phyloP scores from a whole-genome alignment of 805 yeast genomes.

The Komagataella ulmi region DNA sequence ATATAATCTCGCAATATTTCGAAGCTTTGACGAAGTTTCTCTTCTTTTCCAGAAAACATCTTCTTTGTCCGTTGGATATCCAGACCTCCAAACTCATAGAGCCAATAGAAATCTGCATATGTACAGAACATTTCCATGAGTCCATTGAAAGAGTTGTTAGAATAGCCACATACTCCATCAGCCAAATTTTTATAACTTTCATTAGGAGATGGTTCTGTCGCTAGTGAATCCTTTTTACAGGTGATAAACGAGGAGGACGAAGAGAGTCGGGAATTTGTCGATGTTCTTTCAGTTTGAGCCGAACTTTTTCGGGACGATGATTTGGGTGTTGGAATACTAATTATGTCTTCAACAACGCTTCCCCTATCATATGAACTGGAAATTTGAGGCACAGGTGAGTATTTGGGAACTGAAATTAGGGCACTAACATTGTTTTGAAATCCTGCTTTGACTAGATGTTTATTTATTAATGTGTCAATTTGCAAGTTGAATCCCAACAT shows the following conservation, averaged over 20 bases:
- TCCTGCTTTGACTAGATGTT: slow-evolving; percentile 10
- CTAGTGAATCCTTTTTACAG: neutral
- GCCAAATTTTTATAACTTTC: neutral
- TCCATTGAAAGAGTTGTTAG: slow-evolving; percentile 15
- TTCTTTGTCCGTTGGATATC: neutral
- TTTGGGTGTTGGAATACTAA: neutral
- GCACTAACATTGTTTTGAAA: slow-evolving; percentile 12
- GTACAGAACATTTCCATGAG: slow-evolving; percentile 17
- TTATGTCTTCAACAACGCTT: neutral
- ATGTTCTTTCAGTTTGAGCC: neutral
- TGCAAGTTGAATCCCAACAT: slow-evolving; percentile 7
- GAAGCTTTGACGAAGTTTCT: slow-evolving; percentile 5
- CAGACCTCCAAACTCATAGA: slow-evolving; percentile 7
- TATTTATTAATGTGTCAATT: slow-evolving; percentile 9
- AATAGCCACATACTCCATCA: slow-evolving; percentile 6
- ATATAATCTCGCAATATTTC: slow-evolving; percentile 14
- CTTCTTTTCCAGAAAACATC: neutral
- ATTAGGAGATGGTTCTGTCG: neutral
- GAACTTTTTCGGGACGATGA: neutral
- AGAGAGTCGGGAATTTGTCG: neutral
- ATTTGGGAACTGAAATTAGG: slow-evolving; percentile 14
- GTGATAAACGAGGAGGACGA: neutral
- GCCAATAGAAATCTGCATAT: slow-evolving; percentile 13
- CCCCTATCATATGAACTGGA: neutral
- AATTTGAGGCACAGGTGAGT: slow-evolving; percentile 7